Evolutionary conservation across 495 filamentous ascomycete species (phyloP).

Genomic region (Chaetomidium leptoderma): DNA sequence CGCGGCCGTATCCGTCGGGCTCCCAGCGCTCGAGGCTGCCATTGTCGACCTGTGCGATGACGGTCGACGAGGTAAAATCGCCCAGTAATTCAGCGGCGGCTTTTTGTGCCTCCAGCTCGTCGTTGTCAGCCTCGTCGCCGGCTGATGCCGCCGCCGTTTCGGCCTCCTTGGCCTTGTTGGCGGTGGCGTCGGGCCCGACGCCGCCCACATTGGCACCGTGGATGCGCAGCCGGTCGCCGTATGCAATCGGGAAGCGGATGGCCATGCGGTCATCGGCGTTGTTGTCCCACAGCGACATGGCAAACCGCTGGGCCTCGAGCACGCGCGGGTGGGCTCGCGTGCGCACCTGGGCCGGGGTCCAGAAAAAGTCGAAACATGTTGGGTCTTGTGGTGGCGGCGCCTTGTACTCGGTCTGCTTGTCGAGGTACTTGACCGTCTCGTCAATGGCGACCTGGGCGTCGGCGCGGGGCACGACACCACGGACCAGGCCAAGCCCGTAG

Average conservation of each 20-base stretch:
- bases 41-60: conserved; percentile 74
- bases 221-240: conserved; percentile 83
- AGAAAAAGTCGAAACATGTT: conserved; percentile 89
- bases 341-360: conserved; percentile 76
- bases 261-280: conserved; percentile 57
- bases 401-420: conserved; percentile 52
- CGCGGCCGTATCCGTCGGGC: conserved; percentile 69
- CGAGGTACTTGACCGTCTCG: conserved; percentile 58
- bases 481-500: conserved; percentile 63
- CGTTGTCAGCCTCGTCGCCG: conserved; percentile 21
- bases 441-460: conserved; percentile 56
- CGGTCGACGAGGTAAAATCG: conserved; percentile 42
- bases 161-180: conserved; percentile 26
- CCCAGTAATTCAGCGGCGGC: conserved; percentile 41
- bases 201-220: conserved; percentile 43
- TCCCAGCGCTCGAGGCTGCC: conserved; percentile 90
- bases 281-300: conserved; percentile 81
- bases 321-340: conserved; percentile 74
- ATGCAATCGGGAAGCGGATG: conserved; percentile 63
- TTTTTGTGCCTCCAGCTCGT: conserved; percentile 22
- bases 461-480: conserved; percentile 56
- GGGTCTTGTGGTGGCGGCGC: conserved; percentile 55
- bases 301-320: conserved; percentile 67
- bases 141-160: conserved; percentile 21
- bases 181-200: conserved; percentile 28